Evolutionary conservation across 305 asterid species (phyloP).

Genomic region (Petunia hybrid): DNA sequence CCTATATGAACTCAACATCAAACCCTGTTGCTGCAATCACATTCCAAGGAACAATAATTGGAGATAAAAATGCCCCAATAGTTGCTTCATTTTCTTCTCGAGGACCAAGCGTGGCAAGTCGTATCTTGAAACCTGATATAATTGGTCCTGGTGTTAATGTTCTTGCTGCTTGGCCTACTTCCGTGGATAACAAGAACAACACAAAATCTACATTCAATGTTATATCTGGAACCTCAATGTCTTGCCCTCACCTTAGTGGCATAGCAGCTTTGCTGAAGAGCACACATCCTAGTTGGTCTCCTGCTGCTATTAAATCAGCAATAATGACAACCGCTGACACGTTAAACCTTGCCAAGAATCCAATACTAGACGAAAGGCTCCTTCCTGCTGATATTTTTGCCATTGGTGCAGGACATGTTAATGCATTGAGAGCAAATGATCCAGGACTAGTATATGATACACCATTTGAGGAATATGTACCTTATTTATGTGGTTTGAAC

Average conservation of each 20-base stretch:
- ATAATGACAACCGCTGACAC: slow-evolving; percentile 58
- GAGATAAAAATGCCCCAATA: slow-evolving; percentile 75
- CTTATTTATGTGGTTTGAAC: too few relatives aligned
- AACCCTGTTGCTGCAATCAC: slow-evolving; percentile 52
- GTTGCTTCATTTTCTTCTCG: slow-evolving; percentile 83
- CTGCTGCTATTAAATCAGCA: slow-evolving; percentile 38
- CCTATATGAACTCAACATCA: slow-evolving; percentile 42
- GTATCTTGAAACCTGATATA: slow-evolving; percentile 71
- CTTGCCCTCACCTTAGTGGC: slow-evolving; percentile 15
- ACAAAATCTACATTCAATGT: slow-evolving; percentile 60
- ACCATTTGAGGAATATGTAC: neutral
- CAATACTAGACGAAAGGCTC: slow-evolving; percentile 41
- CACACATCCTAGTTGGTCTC: slow-evolving; percentile 65
- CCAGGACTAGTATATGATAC: slow-evolving; percentile 60
- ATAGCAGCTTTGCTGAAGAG: slow-evolving; percentile 66
- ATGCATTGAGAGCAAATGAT: slow-evolving; percentile 51
- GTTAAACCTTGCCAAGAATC: slow-evolving; percentile 41
- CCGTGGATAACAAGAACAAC: slow-evolving; percentile 52
- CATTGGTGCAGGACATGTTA: slow-evolving; percentile 61
- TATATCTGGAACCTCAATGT: slow-evolving; percentile 70
- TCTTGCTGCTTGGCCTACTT: slow-evolving; percentile 74
- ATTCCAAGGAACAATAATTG: slow-evolving; percentile 66
- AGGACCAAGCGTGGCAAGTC: slow-evolving; percentile 61
- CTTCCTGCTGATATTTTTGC: slow-evolving; percentile 41
- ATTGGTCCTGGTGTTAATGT: slow-evolving; percentile 79